phyloP scores from a whole-genome alignment of 768 basidiomycete species.

The Serendipita vermifera region DNA sequence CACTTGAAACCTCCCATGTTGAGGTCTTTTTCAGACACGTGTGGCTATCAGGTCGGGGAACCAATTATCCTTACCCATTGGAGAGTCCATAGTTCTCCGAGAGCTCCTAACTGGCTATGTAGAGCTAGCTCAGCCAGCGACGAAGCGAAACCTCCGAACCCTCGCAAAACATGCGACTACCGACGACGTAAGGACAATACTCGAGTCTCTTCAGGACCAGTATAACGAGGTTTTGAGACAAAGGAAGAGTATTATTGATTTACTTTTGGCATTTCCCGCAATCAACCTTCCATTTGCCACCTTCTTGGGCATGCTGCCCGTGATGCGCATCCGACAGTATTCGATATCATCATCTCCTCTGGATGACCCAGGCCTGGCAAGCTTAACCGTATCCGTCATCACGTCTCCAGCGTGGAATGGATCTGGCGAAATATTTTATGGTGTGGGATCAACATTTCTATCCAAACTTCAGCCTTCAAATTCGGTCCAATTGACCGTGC shows the following conservation, averaged over 20 bases:
- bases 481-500: conserved; percentile 28
- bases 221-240: conserved; percentile 25
- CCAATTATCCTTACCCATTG: conserved; percentile 30
- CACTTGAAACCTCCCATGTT: neutral
- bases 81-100: conserved; percentile 26
- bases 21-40: neutral
- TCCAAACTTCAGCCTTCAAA: conserved; percentile 29
- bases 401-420: conserved; percentile 28
- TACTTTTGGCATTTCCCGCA: conserved; percentile 29
- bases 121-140: conserved; percentile 37
- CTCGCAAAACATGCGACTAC: conserved; percentile 22
- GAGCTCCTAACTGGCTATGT: conserved; percentile 33
- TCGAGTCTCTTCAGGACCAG: conserved; percentile 19
- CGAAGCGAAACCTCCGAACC: conserved; percentile 29
- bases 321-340: conserved; percentile 39
- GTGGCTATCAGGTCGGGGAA: conserved; percentile 25
- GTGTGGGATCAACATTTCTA: conserved; percentile 36
- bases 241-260: conserved; percentile 30
- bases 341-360: conserved; percentile 39
- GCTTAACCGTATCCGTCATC: conserved; percentile 36
- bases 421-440: conserved; percentile 26
- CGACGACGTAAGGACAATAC: conserved; percentile 2
- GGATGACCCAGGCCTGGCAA: conserved; percentile 29
- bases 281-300: conserved; percentile 27
- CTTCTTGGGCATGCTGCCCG: conserved; percentile 33